These are phyloP conservation scores for Bisporella sp. DNA, from an alignment of 2,329 filamentous ascomycete genomes.

Conservation along the genomic window DNA sequence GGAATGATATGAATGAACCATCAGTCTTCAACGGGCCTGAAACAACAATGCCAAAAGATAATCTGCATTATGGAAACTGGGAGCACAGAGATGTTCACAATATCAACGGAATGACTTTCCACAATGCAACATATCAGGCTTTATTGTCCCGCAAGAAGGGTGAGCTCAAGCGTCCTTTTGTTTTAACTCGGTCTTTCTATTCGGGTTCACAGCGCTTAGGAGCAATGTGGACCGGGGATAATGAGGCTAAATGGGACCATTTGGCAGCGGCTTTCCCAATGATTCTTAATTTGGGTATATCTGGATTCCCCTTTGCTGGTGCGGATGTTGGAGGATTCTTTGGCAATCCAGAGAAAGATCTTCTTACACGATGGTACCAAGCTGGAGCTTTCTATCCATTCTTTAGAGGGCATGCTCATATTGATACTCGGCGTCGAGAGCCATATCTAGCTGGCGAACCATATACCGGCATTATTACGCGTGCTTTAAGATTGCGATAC, in stretches of 20 bases:
- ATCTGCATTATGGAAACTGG: constrained; percentile 85
- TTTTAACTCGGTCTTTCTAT: constrained; percentile 89
- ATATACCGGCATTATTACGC: constrained; percentile 77
- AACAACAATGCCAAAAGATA: constrained; percentile 98
- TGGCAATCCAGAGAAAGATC: constrained; percentile 87
- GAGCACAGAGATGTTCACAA: constrained; percentile 97
- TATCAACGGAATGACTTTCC: constrained; percentile 87
- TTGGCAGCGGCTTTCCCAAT: constrained; percentile 87
- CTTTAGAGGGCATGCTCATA: constrained; percentile 95
- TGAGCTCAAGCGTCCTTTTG: constrained; percentile 78
- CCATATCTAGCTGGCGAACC: constrained; percentile 84
- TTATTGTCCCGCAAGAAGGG: constrained; percentile 79
- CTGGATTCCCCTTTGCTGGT: constrained; percentile 88
- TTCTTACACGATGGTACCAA: constrained; percentile 93
- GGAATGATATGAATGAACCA: constrained; percentile 99
- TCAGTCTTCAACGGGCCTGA: constrained; percentile 98
- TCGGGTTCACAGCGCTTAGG: constrained; percentile 83
- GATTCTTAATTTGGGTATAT: constrained; percentile 86
- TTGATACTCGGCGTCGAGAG: constrained; percentile 89
- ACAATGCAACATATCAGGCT: constrained; percentile 88
- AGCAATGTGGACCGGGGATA: constrained; percentile 99
- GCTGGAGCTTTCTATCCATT: constrained; percentile 96
- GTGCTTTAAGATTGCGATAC: constrained; percentile 84
- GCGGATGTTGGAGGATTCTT: constrained; percentile 98
- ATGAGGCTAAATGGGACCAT: constrained; percentile 88